Conservation (phyloP, 208 protist species). For the Borovskyia barvae region DNA sequence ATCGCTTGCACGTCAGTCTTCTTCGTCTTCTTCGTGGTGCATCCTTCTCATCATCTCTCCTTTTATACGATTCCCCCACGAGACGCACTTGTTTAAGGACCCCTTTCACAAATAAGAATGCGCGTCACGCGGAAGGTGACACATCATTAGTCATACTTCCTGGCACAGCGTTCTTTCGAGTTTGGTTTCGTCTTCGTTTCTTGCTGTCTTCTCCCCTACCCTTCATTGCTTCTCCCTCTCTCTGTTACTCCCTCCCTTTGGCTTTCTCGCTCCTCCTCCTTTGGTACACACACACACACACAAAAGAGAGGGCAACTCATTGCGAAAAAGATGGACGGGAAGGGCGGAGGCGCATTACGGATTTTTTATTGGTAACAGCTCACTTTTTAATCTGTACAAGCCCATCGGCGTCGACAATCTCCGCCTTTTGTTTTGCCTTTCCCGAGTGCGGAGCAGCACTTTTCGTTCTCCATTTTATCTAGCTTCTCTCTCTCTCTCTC, state of each 20-base stretch:
- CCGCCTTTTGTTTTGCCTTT: not conserved
- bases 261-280: not conserved
- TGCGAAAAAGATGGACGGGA: too few species aligned
- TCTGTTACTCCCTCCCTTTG: not conserved
- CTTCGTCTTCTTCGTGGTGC: too few species aligned
- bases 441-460: not conserved
- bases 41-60: not conserved
- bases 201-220: not conserved
- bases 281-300: not conserved
- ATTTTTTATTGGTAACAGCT: not conserved
- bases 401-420: too few species aligned
- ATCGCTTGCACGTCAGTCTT: too few species aligned
- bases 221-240: not conserved
- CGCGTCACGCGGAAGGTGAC: too few species aligned
- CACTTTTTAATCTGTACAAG: not conserved
- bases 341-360: not conserved
- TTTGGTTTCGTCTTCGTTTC: not conserved
- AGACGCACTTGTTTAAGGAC: not conserved
- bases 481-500: conserved; percentile 7
- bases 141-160: too few species aligned
- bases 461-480: not conserved
- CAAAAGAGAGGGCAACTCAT: not conserved
- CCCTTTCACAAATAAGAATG: not conserved
- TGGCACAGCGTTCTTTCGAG: not conserved
- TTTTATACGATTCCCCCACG: not conserved